These are phyloP conservation scores for Amphibolis antarctica DNA, from an alignment of 106 monocot genomes.

Conservation along the genomic window DNA sequence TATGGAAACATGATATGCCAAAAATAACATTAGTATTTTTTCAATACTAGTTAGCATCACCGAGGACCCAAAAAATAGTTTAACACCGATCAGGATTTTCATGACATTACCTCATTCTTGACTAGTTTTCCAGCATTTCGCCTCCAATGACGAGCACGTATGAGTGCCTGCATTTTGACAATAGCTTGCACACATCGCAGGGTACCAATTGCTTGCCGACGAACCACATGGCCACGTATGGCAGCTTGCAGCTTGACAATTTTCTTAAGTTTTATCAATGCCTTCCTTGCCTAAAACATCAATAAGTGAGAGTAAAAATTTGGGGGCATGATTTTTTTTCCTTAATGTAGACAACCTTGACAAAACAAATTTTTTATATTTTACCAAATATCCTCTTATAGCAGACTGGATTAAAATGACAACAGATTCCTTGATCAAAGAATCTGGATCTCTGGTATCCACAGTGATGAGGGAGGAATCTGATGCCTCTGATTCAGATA, in stretches of 20 bases:
- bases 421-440: slow-evolving; percentile 22
- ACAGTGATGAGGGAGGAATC: neutral
- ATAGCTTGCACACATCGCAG: slow-evolving; percentile 73
- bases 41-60: too few relatives aligned
- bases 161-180: slow-evolving; percentile 70
- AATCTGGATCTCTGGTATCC: slow-evolving; percentile 11
- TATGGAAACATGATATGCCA: too few relatives aligned
- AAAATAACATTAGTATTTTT: too few relatives aligned
- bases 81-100: too few relatives aligned
- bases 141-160: slow-evolving; percentile 36
- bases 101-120: neutral
- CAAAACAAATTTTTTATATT: neutral
- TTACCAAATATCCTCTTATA: slow-evolving; percentile 65
- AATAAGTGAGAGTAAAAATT: neutral
- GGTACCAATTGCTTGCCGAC: slow-evolving; percentile 66
- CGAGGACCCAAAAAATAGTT: too few relatives aligned
- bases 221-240: slow-evolving; percentile 67
- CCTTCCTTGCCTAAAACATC: slow-evolving; percentile 42
- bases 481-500: slow-evolving; percentile 9
- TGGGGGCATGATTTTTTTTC: neutral
- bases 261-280: slow-evolving; percentile 39
- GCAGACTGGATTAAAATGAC: slow-evolving; percentile 61
- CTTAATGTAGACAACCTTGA: neutral
- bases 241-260: slow-evolving; percentile 84
- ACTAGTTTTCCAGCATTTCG: neutral